Conservation (phyloP, 108 stramenopile species). For the Skeletonema grethae region DNA sequence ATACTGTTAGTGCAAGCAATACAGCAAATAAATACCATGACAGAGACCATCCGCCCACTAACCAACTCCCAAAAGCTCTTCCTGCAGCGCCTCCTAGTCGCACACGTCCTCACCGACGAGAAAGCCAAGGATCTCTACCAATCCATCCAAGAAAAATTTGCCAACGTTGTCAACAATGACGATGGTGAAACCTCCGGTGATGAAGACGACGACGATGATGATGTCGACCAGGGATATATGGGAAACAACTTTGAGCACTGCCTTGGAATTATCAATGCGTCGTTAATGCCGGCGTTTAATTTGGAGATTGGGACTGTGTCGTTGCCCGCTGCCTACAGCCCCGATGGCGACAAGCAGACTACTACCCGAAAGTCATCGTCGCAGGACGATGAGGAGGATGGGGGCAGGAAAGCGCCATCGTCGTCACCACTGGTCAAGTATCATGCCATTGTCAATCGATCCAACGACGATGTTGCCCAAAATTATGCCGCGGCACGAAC, state of each 20-base stretch:
- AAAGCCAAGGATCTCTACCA: conserved; percentile 50
- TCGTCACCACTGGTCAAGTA: conserved; percentile 35
- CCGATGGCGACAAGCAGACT: conserved; percentile 15
- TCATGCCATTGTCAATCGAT: conserved; percentile 62
- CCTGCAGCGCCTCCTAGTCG: conserved; percentile 71
- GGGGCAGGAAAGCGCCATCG: neutral
- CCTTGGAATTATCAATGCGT: conserved; percentile 63
- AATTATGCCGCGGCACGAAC: conserved; percentile 25
- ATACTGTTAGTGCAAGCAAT: neutral
- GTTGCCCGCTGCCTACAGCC: conserved; percentile 26
- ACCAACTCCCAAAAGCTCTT: conserved; percentile 65
- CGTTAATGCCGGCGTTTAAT: conserved; percentile 59
- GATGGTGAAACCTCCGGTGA: conserved; percentile 11
- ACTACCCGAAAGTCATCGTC: neutral
- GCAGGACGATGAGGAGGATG: neutral
- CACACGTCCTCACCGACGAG: conserved; percentile 56
- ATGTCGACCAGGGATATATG: conserved; percentile 22
- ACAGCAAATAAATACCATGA: neutral
- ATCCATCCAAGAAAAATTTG: conserved; percentile 40
- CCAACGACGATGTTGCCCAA: conserved; percentile 49
- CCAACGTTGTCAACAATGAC: conserved; percentile 17
- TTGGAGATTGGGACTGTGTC: conserved; percentile 71
- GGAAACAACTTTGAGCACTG: conserved; percentile 47
- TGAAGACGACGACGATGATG: conserved; percentile 27
- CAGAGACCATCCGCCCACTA: conserved; percentile 46